Percentiles rank a stretch among this genome's conserved stretches.
phyloP scores from a whole-genome alignment of 73 alveolate species.

The Paraurostyla sp. region DNA sequence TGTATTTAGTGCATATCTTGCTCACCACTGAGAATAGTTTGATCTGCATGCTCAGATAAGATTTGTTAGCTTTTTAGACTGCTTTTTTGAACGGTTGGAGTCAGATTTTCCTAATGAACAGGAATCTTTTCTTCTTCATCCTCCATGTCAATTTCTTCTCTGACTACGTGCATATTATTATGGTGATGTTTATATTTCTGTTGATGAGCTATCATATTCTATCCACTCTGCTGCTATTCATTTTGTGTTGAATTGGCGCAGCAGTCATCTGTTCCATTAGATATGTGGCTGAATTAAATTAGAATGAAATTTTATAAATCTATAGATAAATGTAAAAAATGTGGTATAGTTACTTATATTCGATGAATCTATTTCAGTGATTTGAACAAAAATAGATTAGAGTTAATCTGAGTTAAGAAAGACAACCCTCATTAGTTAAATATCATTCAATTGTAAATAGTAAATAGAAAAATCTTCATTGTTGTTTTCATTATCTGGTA shows the following conservation, averaged over 20 bases:
- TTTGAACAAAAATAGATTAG: not conserved
- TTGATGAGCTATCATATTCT: too few relatives aligned
- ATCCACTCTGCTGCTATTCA: too few relatives aligned
- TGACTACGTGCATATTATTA: not conserved
- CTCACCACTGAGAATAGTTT: too few relatives aligned
- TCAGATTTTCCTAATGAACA: not conserved
- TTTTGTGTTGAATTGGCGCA: too few relatives aligned
- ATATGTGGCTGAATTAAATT: not conserved
- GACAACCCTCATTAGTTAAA: not conserved
- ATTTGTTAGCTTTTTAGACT: not conserved
- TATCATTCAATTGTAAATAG: not conserved
- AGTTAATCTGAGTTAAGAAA: not conserved
- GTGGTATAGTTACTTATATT: conserved; percentile 14
- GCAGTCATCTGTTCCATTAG: too few relatives aligned
- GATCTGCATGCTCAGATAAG: too few relatives aligned
- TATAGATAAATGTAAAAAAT: not conserved
- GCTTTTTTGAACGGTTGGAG: not conserved
- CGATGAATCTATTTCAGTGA: not conserved
- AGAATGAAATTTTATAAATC: not conserved
- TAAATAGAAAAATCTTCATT: not conserved
- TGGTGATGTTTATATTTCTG: too few relatives aligned
- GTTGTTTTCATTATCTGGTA: not conserved
- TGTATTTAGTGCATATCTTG: not conserved
- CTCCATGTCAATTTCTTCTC: not conserved
- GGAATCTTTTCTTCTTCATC: conserved; percentile 25